Base-by-base conservation (phyloP, 108 stramenopile species). In the Pseudonitzschia delicatissima region DNA sequence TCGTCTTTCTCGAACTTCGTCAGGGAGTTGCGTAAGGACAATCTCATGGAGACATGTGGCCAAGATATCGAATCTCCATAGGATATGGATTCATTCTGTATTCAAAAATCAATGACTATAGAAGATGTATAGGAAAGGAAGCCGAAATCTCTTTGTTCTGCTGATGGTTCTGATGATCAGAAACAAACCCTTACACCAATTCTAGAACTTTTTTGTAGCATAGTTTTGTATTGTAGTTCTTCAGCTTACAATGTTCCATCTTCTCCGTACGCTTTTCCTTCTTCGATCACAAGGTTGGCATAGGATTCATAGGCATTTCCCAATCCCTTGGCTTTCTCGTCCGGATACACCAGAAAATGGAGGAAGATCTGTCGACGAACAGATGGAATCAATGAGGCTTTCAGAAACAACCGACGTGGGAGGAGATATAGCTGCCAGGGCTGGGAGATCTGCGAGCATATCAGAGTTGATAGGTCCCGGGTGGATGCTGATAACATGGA, bases 401-500 rank as follows among this genome's bases (percentile, higher is more conserved):
- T 66, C 49, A 5, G 50, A 32, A 8, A 66, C 66, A 0, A 32
- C 0, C 4, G 31, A 33, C 2, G 66, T 32, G 7, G 66, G 49
- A 53, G 45, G 45, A 11, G 66, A 50, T 5, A 25, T 0, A 3
- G 25, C 36, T 4, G 36, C 33, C 34, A 36, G 7, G 31, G 45
- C 51, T 0, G 32, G 25, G 1, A 47, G 15, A 25, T 66, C 42
- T 12, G 33, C 34, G 7, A 68, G 21, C 74, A 76, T 76, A 28
- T 76, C 74, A 29, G 74, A 70, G 0, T 32, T 26, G 13, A 76
- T 65, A 1, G 74, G 69, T 0, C 74, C 74, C 17, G 74, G 74
- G 59, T 76, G 74, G 7, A 76, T 68, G 42, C 63, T 65, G 32
- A 76, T 27, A 0, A 76, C 67, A 34, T 33, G 35, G 3, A 60